Evolutionary conservation across 2,329 filamentous ascomycete species (phyloP).

Genomic region (Clarireedia monteithiana): DNA sequence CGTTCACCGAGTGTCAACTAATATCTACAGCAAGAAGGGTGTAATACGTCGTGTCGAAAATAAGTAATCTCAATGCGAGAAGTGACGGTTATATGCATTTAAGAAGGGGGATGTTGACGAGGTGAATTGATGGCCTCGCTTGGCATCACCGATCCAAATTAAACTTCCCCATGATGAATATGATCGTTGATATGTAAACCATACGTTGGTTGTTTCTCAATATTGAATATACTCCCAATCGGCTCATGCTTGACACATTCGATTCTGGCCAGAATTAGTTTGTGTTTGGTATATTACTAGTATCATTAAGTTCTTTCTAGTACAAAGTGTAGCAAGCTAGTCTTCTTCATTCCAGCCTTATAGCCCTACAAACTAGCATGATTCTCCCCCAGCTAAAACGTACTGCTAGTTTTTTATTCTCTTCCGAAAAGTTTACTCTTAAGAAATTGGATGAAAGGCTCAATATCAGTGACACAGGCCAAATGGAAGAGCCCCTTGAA

Average conservation of each 20-base stretch:
- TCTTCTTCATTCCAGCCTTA: neutral
- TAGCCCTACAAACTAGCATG: slow-evolving; percentile 1
- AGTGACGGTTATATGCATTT: too few relatives aligned
- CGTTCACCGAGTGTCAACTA: too few relatives aligned
- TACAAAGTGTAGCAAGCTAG: neutral
- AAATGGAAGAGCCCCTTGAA: neutral
- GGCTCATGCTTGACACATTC: neutral
- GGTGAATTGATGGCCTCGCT: too few relatives aligned
- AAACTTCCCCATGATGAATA: too few relatives aligned
- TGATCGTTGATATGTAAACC: too few relatives aligned
- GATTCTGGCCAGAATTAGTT: neutral
- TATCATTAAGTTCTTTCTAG: neutral
- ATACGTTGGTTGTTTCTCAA: too few relatives aligned
- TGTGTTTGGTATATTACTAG: neutral
- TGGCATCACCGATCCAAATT: too few relatives aligned
- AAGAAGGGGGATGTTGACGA: too few relatives aligned
- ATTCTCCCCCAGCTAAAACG: neutral
- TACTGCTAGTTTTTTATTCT: neutral
- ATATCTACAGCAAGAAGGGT: too few relatives aligned
- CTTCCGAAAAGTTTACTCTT: neutral
- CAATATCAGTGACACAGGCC: neutral
- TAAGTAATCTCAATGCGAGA: too few relatives aligned
- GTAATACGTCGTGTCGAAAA: too few relatives aligned
- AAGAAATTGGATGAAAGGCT: slow-evolving; percentile 2
- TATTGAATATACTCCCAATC: neutral